Evolutionary conservation across 2,329 filamentous ascomycete species (phyloP).

Genomic region (Chaetothyriales sp.): DNA sequence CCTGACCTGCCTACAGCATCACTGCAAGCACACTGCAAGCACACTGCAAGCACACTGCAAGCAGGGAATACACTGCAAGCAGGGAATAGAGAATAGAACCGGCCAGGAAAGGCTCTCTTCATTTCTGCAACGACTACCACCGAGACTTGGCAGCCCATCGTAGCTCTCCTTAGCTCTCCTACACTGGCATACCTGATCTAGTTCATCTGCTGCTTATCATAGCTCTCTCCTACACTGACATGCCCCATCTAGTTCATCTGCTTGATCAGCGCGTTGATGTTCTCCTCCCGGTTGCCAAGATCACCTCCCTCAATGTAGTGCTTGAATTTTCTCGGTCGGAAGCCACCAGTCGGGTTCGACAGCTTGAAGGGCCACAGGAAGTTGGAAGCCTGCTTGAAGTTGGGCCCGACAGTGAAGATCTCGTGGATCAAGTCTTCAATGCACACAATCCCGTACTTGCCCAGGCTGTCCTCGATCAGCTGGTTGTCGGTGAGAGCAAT

Average conservation of each 20-base stretch:
- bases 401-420: constrained; percentile 96
- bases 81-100: neutral
- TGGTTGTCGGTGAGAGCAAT: constrained; percentile 93
- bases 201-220: neutral
- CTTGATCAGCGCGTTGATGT: constrained; percentile 90
- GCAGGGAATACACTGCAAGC: neutral
- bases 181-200: too few relatives aligned
- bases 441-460: constrained; percentile 98
- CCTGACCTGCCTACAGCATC: neutral
- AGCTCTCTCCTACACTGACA: neutral
- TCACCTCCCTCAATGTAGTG: constrained; percentile 99
- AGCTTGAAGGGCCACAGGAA: constrained; percentile 99
- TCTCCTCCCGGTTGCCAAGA: constrained; percentile 94
- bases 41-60: too few relatives aligned
- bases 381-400: constrained; percentile 99
- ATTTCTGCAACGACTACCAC: neutral
- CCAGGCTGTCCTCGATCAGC: constrained; percentile 91
- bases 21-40: neutral
- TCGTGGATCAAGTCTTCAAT: constrained; percentile 99
- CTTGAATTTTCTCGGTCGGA: constrained; percentile 95
- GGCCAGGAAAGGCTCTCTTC: neutral
- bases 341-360: constrained; percentile 92
- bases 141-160: too few relatives aligned
- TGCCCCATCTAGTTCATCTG: constrained; percentile 79
- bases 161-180: too few relatives aligned